Base-by-base conservation (phyloP, 208 protist genomes). In the Acanthamoeba comandoni region DNA sequence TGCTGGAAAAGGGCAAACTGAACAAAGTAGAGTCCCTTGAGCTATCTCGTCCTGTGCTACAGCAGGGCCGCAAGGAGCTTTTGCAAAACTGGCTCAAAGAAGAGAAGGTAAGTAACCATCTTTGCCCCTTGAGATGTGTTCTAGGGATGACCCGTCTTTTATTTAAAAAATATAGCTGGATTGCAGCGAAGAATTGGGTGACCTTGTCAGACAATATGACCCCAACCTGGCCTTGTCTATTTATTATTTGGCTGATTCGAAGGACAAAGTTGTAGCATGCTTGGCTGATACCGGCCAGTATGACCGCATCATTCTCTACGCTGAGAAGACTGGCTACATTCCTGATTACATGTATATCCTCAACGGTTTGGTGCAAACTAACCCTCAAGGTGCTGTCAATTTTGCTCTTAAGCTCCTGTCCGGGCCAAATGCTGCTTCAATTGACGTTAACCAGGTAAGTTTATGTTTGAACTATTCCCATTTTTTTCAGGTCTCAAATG, bases 11-110 rank as follows among this genome's bases (percentile, higher is more conserved):
- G 73, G 95, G 95, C 82, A 98, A 96, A 65, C 95, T 99, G 26
- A 99, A 99, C 94, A 94, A 96, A 69, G 91, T 96, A 69, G 99
- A 99, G 96, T 98, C 98, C 11, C 92, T 99, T 15, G 99, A 99
- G 93, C 97, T 99, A 19, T 97, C 97, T 26, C 96, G 97, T 70
- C 97, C 97, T 43, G 97, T 99, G 52, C 60, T 96, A 2, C 91
- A 94, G 82, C 95, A 96, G 85, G 93, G 93, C 39, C 91, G 93
- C 39, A 94, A 95, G 85, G 43, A 93, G 69, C 91, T 97, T 86
- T 96, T 99, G 65, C 97, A 99, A 93, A 98, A 99, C 93, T 99
- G 99, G 96, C 97, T 99, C 89, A 97, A 98, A 17, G 98, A 99
- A 88, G 97, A 99, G 91, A 99, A 99, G 92, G 91, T 95, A n/a